Base-by-base conservation (phyloP, 495 filamentous ascomycete species). In the Lineolata rhizophorae region DNA sequence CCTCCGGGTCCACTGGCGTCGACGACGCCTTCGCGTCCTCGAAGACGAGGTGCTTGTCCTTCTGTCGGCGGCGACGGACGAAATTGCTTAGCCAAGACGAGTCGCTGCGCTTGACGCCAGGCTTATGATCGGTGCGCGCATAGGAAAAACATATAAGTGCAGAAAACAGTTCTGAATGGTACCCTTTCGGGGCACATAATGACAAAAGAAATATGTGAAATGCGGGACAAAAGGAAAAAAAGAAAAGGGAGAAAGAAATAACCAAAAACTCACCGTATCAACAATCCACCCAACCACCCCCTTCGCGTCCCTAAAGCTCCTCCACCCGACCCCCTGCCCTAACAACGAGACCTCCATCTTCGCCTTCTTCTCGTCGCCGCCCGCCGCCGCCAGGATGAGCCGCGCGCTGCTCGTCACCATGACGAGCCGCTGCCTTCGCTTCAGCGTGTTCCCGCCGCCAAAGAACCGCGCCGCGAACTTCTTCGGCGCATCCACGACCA, bases 391-490 rank as follows among this genome's bases (percentile, higher is more conserved):
- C 44, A 99, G 56, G 32, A 99, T 73, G 29, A 95, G 72, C 22
- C 85, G 70, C 13, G 71, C 90, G 40, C 73, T 76, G 1, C 80
- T 87, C 3, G 90, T 99, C 36, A 99, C 67, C 77, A 99, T 92
- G 8, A 95, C 87, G 32, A 95, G 54, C 21, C 90, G 64, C 48
- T 92, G 82, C 28, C 83, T 61, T 51, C 92, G 92, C 53, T 95
- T 95, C n/a, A 73, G 74, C 6, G 72, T 72, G 43, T 67, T 80
- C 13, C 81, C 76, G 15, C 81, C 75, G n/a, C n/a, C n/a, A 55
- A 95, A 95, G 52, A 95, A 93, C 6, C 84, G 67, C n/a, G n/a
- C n/a, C 1, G 82, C 70, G 42, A 99, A 74, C 42, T 85, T 87
- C 53, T 76, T 81, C n/a, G 71, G 62, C 24, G 69, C 57, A 35